phyloP scores from a whole-genome alignment of 139 green algal species.

The Dunaliella sp. region DNA sequence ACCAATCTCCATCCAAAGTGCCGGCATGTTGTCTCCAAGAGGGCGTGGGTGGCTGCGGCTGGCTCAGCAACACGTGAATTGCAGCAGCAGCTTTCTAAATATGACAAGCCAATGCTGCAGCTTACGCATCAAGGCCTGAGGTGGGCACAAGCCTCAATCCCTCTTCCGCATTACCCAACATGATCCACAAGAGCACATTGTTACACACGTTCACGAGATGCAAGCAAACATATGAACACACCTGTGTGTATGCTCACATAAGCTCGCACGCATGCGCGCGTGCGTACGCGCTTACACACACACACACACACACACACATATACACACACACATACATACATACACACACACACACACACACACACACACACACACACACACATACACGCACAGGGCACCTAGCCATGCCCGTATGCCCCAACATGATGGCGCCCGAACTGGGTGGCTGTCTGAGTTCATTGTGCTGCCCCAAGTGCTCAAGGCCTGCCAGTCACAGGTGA shows the following conservation, averaged over 20 bases:
- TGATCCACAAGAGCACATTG: no score
- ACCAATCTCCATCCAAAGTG: no score
- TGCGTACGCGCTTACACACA: background rate
- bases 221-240: background rate
- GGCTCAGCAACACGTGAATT: background rate
- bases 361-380: background rate
- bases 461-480: background rate
- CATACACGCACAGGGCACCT: background rate
- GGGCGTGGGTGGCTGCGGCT: no score
- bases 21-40: no score
- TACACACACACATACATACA: background rate
- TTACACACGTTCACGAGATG: no score
- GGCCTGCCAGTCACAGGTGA: background rate
- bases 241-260: background rate
- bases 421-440: background rate
- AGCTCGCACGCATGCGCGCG: background rate
- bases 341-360: background rate
- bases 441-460: background rate
- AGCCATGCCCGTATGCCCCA: background rate
- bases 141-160: background rate
- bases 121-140: background rate
- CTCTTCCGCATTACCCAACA: no score
- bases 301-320: background rate
- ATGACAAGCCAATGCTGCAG: background rate
- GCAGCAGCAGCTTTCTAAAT: background rate